Percentiles rank a stretch among this genome's conserved stretches.
phyloP scores from a whole-genome alignment of 768 basidiomycete species.

The Gymnopilus junonius region DNA sequence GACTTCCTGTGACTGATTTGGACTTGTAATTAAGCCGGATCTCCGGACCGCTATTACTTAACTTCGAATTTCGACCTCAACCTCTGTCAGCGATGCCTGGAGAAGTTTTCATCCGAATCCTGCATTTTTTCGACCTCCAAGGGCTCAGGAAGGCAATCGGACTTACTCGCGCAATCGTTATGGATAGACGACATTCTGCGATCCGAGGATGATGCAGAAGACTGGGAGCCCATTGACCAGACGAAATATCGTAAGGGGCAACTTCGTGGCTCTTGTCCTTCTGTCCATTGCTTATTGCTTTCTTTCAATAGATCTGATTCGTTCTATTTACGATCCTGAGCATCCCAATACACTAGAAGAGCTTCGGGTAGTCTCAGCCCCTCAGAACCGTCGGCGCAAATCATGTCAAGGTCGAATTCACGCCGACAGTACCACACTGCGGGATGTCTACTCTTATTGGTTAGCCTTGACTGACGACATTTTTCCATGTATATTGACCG shows the following conservation, averaged over 20 bases:
- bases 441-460: slow-evolving; percentile 98
- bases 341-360: slow-evolving; percentile 94
- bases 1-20: slow-evolving; percentile 23
- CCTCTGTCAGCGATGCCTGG: slow-evolving; percentile 42
- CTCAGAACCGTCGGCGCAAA: slow-evolving; percentile 67
- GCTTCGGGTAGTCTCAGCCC: slow-evolving; percentile 90
- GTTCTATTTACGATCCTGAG: slow-evolving; percentile 93
- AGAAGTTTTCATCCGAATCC: slow-evolving; percentile 88
- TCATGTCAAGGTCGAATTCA: slow-evolving; percentile 86
- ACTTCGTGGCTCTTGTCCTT: neutral
- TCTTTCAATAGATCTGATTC: slow-evolving; percentile 71
- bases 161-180: slow-evolving; percentile 51
- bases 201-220: slow-evolving; percentile 54
- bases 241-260: slow-evolving; percentile 82
- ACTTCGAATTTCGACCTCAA: slow-evolving; percentile 4
- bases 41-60: neutral
- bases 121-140: slow-evolving; percentile 67
- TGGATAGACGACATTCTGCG: slow-evolving; percentile 60
- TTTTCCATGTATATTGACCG: neutral
- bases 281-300: neutral
- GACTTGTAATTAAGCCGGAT: neutral
- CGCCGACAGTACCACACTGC: slow-evolving; percentile 97
- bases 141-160: slow-evolving; percentile 44
- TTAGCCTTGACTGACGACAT: slow-evolving; percentile 33
- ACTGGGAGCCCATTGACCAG: slow-evolving; percentile 81